phyloP scores from a whole-genome alignment of 805 yeast species.

The Metschnikowia continentalis region DNA sequence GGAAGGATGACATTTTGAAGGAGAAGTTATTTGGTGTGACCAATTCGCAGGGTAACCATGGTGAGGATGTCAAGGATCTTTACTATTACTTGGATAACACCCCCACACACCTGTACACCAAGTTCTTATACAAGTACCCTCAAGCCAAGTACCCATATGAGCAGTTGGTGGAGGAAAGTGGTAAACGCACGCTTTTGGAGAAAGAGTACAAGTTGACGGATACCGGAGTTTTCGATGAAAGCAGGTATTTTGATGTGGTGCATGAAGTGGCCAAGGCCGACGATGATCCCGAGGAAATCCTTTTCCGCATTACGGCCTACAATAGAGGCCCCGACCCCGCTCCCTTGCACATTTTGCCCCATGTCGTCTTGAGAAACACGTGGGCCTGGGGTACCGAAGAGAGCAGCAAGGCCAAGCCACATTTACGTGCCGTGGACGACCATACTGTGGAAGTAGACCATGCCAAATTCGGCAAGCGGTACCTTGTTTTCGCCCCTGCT shows the following conservation, averaged over 20 bases:
- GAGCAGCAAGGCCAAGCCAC: constrained; percentile 45
- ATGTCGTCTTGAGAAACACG: constrained; percentile 77
- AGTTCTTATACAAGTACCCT: constrained; percentile 90
- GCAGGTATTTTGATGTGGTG: constrained; percentile 79
- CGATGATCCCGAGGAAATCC: constrained; percentile 73
- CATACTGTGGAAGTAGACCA: constrained; percentile 59
- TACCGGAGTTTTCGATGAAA: constrained; percentile 68
- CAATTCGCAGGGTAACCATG: constrained; percentile 92
- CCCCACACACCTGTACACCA: constrained; percentile 90
- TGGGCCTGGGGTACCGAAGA: constrained; percentile 86
- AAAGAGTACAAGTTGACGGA: constrained; percentile 81
- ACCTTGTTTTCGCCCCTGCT: constrained; percentile 72
- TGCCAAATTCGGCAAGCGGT: constrained; percentile 61
- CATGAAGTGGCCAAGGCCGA: constrained; percentile 88
- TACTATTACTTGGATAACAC: constrained; percentile 87
- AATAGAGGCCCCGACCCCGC: constrained; percentile 80
- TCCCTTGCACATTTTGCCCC: constrained; percentile 86
- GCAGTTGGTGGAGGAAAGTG: constrained; percentile 64
- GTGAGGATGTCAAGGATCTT: constrained; percentile 88
- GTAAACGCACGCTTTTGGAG: constrained; percentile 60
- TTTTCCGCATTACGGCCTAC: constrained; percentile 82
- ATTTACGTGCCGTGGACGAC: constrained; percentile 37
- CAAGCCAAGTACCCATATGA: constrained; percentile 79
- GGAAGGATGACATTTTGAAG: constrained; percentile 75
- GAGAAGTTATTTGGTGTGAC: constrained; percentile 86